Evolutionary conservation across 108 stramenopile species (phyloP).

Genomic region (Cyclostephanos invisitatus): DNA sequence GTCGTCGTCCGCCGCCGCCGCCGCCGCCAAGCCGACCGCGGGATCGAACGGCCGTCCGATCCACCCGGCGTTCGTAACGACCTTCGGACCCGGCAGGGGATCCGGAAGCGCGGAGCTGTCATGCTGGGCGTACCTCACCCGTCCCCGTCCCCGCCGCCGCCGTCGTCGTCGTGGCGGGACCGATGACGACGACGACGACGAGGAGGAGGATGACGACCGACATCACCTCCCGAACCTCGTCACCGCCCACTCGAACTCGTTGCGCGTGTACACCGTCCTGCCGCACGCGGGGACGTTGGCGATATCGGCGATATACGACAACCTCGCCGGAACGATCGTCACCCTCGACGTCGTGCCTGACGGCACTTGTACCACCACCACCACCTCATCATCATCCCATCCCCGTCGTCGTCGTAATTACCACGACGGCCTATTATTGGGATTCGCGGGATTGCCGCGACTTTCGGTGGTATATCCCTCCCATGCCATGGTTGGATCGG

Average conservation of each 20-base stretch:
- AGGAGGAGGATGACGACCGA: background rate
- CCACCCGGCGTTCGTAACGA: constrained; percentile 46
- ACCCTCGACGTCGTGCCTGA: constrained; percentile 59
- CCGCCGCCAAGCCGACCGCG: too few relatives aligned
- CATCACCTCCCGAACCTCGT: constrained; percentile 69
- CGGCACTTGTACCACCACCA: constrained; percentile 10
- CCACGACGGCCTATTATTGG: constrained; percentile 64
- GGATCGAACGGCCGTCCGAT: constrained; percentile 32
- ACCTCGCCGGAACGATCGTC: constrained; percentile 75
- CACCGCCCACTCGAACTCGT: constrained; percentile 75
- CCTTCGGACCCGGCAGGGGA: constrained; percentile 43
- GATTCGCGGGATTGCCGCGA: constrained; percentile 79
- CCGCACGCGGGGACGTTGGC: constrained; percentile 60
- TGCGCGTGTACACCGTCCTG: constrained; percentile 63
- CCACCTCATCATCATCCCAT: constrained; percentile 17
- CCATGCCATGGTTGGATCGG: constrained; percentile 30
- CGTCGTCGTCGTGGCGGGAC: background rate
- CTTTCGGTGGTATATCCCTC: constrained; percentile 62
- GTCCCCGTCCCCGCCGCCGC: constrained; percentile 29
- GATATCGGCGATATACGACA: constrained; percentile 57
- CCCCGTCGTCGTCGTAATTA: constrained; percentile 12
- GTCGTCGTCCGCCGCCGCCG: too few relatives aligned
- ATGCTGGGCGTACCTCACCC: constrained; percentile 71
- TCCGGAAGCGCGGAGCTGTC: constrained; percentile 52
- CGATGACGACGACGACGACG: background rate